Evolutionary conservation across 2,329 filamentous ascomycete genomes (phyloP), one percentile per base, ranked within the genome.

Genomic region (Cercospora citrullina): DNA sequence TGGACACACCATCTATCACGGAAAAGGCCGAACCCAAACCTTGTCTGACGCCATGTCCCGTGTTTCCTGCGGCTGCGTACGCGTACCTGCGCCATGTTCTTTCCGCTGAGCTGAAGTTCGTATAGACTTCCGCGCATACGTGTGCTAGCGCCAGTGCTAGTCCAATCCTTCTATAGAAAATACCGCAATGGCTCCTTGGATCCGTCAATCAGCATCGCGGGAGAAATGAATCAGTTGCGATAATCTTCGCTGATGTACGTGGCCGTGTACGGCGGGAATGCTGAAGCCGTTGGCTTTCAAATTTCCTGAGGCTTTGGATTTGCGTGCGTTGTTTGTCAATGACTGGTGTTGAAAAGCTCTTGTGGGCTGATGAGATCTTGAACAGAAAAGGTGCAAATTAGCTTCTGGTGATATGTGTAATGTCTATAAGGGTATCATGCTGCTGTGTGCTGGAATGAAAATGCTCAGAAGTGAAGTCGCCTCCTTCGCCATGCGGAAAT

Each of bases 191-290:
- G 26, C 18, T 23, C 18, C 48, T 7, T 28, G 6, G 12, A 28
- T 2, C 23, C 14, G 5, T 53, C 55, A 66, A 66, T 68, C 67
- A 18, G 59, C 63, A 26, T 66, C 67, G 36, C 61, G 60, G 1
- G 66, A 68, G 48, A 66, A 68, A 5, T 60, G 63, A 21, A 68
- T 58, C 31, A 68, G 51, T 39, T 68, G 63, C 26, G 66, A 65
- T n/a, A 68, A 63, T 26, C 63, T 65, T n/a, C 63, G 63, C 26
- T 36, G 67, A 21, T 68, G 67, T 18, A 64, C 63, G 53, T 60
- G 60, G 53, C 67, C 67, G 42, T 60, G 30, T 53, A 66, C 58
- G 60, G 51, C 63, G 14, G 53, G 33, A 26, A 66, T 60, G 60
- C 58, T 66, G 55, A 65, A 65, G 58, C 63, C 63, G 42, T 63